phyloP scores from a whole-genome alignment of 129 eudicot genomes.

The Artemisia tridentata region DNA sequence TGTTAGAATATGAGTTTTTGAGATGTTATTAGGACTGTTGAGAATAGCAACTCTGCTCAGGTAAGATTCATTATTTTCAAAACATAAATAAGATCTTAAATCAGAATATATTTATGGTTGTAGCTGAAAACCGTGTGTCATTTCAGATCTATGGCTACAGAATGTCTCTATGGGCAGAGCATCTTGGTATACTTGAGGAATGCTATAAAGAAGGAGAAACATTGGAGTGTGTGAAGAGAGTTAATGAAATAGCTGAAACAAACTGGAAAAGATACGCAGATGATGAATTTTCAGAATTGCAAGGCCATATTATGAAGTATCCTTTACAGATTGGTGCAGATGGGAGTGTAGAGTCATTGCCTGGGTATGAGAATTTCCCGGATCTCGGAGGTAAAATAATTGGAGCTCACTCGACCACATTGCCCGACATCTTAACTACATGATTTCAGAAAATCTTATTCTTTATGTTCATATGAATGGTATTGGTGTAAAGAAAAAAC shows the following conservation, averaged over 20 bases:
- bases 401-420: slow-evolving; percentile 62
- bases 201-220: slow-evolving; percentile 46
- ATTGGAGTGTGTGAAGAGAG: slow-evolving; percentile 66
- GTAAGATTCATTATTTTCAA: too few species aligned
- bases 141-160: slow-evolving; percentile 78
- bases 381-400: slow-evolving; percentile 85
- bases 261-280: slow-evolving; percentile 52
- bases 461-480: slow-evolving; percentile 22
- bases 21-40: too few species aligned
- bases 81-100: too few species aligned
- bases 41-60: too few species aligned
- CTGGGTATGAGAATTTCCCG: slow-evolving; percentile 59
- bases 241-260: slow-evolving; percentile 54
- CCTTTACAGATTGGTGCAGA: slow-evolving; percentile 55
- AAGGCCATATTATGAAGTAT: slow-evolving; percentile 74
- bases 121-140: neutral
- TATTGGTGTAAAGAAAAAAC: slow-evolving; percentile 3
- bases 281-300: slow-evolving; percentile 41
- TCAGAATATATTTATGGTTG: too few species aligned
- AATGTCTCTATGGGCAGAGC: slow-evolving; percentile 89
- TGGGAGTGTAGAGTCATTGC: slow-evolving; percentile 59
- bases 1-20: too few species aligned
- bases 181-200: slow-evolving; percentile 50
- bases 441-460: slow-evolving; percentile 22
- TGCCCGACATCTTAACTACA: slow-evolving; percentile 77